phyloP scores from a whole-genome alignment of 345 rosid genomes.

The Jatropha curcas region DNA sequence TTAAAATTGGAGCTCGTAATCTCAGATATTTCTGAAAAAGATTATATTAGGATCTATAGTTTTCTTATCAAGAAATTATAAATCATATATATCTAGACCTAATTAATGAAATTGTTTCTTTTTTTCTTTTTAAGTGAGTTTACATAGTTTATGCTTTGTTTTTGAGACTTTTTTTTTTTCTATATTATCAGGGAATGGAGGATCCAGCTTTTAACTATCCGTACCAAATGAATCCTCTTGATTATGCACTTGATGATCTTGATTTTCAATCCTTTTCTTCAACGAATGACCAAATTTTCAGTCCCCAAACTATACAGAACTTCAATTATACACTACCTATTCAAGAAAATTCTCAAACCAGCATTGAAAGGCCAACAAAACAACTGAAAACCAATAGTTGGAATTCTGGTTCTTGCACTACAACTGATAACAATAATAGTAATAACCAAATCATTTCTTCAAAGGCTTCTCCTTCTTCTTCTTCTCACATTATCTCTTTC shows the following conservation, averaged over 20 bases:
- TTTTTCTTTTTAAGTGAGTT: no score
- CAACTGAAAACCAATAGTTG: conserved; percentile 37
- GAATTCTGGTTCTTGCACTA: conserved; percentile 36
- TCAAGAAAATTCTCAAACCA: not conserved
- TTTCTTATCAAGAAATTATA: not conserved
- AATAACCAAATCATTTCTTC: conserved; percentile 8
- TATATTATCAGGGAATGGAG: conserved; percentile 28
- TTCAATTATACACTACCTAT: not conserved
- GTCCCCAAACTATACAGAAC: conserved; percentile 13
- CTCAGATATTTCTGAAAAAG: no score
- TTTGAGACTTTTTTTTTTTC: no score
- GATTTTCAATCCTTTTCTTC: conserved; percentile 31
- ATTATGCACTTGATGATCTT: conserved; percentile 30
- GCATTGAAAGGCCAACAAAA: conserved; percentile 32
- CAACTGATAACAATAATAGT: not conserved
- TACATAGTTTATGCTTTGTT: no score
- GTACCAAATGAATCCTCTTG: conserved; percentile 28
- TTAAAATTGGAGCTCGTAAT: no score
- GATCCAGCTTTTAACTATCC: conserved; percentile 31
- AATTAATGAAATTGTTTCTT: no score
- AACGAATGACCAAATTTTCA: conserved; percentile 13
- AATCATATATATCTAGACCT: not conserved
- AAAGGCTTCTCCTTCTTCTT: conserved; percentile 31
- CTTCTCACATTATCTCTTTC: conserved; percentile 50
- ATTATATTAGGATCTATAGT: no score